Base-by-base conservation (phyloP, 805 yeast species). In the Teunomyces kruisii region DNA sequence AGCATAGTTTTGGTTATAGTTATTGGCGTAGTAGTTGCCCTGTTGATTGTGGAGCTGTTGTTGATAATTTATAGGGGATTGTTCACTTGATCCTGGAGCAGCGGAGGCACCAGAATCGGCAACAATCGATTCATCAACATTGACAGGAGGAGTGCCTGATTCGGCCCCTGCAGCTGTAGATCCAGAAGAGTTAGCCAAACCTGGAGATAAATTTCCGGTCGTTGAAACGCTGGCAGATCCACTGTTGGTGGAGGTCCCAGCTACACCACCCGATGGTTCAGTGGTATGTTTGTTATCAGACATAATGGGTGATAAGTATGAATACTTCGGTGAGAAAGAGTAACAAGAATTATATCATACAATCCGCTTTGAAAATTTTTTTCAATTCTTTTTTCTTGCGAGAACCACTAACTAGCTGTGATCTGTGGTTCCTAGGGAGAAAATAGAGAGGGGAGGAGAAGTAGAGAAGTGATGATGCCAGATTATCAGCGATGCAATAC, bases 251-350 rank as follows among this genome's bases (percentile, higher is more conserved):
- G 43, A 39, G 33, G 52, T 31, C 31, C 42, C 22, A 16, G 35
- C 49, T 24, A 46, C 31, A 16, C 47, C 32, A 27, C 37, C 41
- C 17, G 48, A 9, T 29, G 46, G 45, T 15, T 45, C 52, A 17
- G 42, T 37, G 16, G 47, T 45, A 32, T 45, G 46, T 31, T 40
- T 55, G 44, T 49, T 51, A 47, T 53, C 55, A 43, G 57, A 32
- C 55, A 53, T 54, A 31, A 27, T 48, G 39, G 32, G 24, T 38
- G 49, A 42, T 46, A 30, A 44, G 32, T 33, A 30, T 32, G 31
- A 43, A 31, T 39, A 36, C 32, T 22, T 32, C n/a, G 39, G 16
- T 16, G 45, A 32, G 40, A 35, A 37, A 27, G 45, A 41, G 46
- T 30, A 33, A 42, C 44, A 36, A 41, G 40, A 45, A 33, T 27